These are phyloP conservation scores for Cucurbita ficifolia DNA, from an alignment of 306 rosid genomes.

Conservation along the genomic window DNA sequence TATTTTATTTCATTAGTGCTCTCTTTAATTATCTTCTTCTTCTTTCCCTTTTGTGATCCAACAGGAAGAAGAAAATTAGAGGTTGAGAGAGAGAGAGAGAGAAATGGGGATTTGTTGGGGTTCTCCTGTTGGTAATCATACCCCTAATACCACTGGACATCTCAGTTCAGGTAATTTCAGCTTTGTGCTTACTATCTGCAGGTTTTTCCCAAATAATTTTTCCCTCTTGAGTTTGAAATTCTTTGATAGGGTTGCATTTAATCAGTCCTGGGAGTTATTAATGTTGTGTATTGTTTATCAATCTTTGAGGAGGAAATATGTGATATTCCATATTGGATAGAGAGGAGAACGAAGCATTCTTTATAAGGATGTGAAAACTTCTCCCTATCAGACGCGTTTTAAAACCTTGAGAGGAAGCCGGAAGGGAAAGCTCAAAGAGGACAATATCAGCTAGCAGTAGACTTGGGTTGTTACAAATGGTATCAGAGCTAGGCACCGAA, in stretches of 20 bases:
- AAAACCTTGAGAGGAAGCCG: no score
- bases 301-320: not conserved
- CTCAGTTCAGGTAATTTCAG: constrained; percentile 30
- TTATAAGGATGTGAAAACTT: no score
- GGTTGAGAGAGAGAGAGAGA: not conserved
- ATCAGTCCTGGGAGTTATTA: not conserved
- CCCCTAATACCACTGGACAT: constrained; percentile 28
- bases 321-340: no score
- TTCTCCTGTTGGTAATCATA: constrained; percentile 23
- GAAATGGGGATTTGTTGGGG: constrained; percentile 83
- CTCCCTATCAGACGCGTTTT: no score
- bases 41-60: not conserved
- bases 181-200: not conserved
- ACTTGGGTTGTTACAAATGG: no score
- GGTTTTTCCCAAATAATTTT: not conserved
- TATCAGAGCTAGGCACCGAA: no score
- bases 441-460: no score
- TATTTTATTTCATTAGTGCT: not conserved
- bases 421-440: no score
- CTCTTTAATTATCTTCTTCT: not conserved
- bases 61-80: constrained; percentile 3
- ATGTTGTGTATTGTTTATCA: not conserved
- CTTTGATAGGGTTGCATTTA: not conserved
- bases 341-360: no score
- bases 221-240: not conserved